A percentile compares a stretch with the other conserved stretches of the same genome.
Conservation (phyloP, 2,329 filamentous ascomycete species). For the Davidsoniella australis region DNA sequence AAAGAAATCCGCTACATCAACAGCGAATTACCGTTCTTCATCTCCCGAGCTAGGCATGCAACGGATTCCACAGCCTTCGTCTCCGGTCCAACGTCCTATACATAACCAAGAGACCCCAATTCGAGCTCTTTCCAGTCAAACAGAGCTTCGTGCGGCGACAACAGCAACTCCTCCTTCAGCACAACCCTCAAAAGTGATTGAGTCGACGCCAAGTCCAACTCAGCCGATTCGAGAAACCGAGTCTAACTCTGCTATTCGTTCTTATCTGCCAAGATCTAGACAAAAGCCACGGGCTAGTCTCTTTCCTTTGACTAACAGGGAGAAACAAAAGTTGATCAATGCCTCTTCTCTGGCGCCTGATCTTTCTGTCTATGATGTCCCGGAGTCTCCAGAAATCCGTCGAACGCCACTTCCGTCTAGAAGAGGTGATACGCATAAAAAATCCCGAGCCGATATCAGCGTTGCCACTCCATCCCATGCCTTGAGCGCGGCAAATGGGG, state of each 20-base stretch:
- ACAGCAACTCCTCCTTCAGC: slow-evolving; percentile 2
- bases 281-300: slow-evolving; percentile 8
- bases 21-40: not conserved
- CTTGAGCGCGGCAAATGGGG: not conserved
- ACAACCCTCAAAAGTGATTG: not conserved
- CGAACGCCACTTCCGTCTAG: no score
- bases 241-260: not conserved
- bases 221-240: not conserved
- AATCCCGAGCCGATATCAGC: not conserved
- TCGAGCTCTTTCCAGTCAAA: not conserved
- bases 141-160: not conserved
- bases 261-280: not conserved
- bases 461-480: not conserved
- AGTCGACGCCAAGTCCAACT: not conserved
- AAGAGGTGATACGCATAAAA: not conserved
- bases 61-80: not conserved
- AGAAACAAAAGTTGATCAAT: not conserved
- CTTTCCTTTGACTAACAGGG: not conserved
- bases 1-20: not conserved
- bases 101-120: not conserved
- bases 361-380: slow-evolving; percentile 10
- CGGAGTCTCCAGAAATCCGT: not conserved
- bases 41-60: slow-evolving; percentile 4
- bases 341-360: not conserved
- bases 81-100: not conserved